A percentile compares a stretch with the other conserved stretches of the same genome.
These are phyloP conservation scores for Lactarius evosmus DNA, from an alignment of 768 basidiomycete genomes.

Conservation along the genomic window DNA sequence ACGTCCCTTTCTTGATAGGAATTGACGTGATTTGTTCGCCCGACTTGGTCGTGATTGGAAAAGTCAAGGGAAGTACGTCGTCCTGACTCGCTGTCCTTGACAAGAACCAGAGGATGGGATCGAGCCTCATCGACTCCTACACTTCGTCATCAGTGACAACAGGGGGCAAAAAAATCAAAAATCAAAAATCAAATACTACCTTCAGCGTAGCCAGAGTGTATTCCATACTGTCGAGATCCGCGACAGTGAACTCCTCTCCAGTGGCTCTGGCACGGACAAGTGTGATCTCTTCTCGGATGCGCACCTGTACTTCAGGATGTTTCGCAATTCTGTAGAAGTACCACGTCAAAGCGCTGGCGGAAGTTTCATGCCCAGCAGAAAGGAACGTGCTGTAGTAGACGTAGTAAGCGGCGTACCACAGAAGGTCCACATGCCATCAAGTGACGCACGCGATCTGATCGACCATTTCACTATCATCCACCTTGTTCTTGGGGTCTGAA, in stretches of 20 bases:
- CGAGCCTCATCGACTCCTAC: background rate
- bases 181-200: conserved; percentile 5
- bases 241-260: background rate
- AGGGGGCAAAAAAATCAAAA: too few relatives aligned
- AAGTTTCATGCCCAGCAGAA: background rate
- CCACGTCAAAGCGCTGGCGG: background rate
- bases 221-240: conserved; percentile 1
- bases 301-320: conserved; percentile 1
- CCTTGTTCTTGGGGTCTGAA: background rate
- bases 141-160: background rate
- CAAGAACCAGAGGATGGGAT: background rate
- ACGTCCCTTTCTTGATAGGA: conserved; percentile 13
- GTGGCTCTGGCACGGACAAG: conserved; percentile 8
- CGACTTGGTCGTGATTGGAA: conserved; percentile 13
- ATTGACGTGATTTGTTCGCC: conserved; percentile 11
- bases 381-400: conserved; percentile 1
- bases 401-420: background rate
- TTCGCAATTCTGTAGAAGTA: conserved; percentile 2
- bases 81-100: background rate
- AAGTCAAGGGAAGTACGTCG: conserved; percentile 9
- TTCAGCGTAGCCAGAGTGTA: conserved; percentile 1
- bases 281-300: conserved; percentile 23
- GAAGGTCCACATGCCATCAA: background rate
- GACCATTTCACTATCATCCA: background rate
- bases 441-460: background rate